Conservation (phyloP, 2,329 filamentous ascomycete genomes). For the Camillea tinctor region DNA sequence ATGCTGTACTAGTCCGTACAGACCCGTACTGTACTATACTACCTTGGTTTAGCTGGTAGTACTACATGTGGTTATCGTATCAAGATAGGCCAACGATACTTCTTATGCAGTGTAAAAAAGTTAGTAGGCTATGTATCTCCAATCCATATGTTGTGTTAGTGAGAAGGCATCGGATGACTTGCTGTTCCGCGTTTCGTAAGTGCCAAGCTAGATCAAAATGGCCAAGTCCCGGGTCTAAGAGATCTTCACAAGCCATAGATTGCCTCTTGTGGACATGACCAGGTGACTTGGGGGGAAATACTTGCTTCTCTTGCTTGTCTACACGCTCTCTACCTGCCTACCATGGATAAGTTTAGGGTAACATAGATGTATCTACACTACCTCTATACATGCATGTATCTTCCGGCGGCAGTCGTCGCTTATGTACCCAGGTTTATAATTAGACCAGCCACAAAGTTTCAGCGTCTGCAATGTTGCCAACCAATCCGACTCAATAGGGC, state of each 20-base stretch:
- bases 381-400: background rate
- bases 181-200: background rate
- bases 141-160: background rate
- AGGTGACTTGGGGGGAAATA: no score
- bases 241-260: background rate
- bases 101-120: no score
- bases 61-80: no score
- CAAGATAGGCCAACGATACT: no score
- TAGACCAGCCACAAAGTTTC: background rate
- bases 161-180: background rate
- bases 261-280: background rate
- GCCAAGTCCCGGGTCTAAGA: background rate
- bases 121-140: background rate
- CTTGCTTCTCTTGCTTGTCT: no score
- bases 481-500: background rate
- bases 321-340: no score
- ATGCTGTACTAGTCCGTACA: no score
- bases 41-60: no score
- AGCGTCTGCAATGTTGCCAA: constrained; percentile 13
- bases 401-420: background rate
- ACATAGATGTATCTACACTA: background rate
- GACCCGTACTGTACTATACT: no score
- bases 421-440: background rate
- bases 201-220: background rate
- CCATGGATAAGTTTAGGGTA: background rate